Evolutionary conservation across 2,329 filamentous ascomycete species (phyloP), one percentile per base, ranked within the genome.

Genomic region (Pseudogymnoascus sp.): DNA sequence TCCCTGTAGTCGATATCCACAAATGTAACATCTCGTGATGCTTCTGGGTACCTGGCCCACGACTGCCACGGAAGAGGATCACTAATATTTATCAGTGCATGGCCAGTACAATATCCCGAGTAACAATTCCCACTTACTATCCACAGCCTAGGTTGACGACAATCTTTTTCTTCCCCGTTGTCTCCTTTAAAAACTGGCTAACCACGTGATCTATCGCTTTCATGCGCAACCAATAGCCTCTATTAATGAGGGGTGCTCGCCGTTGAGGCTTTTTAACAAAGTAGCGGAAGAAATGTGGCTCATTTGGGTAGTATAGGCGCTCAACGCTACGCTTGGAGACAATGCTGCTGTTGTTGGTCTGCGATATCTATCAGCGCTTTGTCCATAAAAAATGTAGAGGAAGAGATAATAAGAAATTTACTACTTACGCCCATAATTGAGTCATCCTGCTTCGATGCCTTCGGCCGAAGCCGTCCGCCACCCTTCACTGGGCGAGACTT

Each of bases 291-390:
- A 90, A 96, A 72, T 95, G 89, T 28, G 89, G 84, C 70, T 95
- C 86, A 65, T 84, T 70, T 14, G 88, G 81, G 71, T 90, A 88
- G 74, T 97, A 97, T 12, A 96, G 79, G 68, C 87, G 87, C 72
- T 96, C 92, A n/a, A 97, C 92, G 69, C 91, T 94, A 67, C 92
- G 81, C 73, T 97, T 97, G 12, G 92, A 96, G 14, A 92, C 88
- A 68, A 96, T 96, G 71, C 90, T 95, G 75, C 90, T 93, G 72
- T 87, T 92, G 73, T 96, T 96, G 63, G 92, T 97, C 84, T 90
- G 69, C 60, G 49, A 66, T 28, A 45, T 38, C 58, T 64, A 22
- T 55, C 11, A 55, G 5, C 9, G 7, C 28, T 22, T 5, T 41
- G 39, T 14, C 28, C 35, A 12, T 23, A 35, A 45, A 58, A 28